These are phyloP conservation scores for Neofusicoccum sp. DNA, from an alignment of 2,329 filamentous ascomycete genomes.

Conservation along the genomic window DNA sequence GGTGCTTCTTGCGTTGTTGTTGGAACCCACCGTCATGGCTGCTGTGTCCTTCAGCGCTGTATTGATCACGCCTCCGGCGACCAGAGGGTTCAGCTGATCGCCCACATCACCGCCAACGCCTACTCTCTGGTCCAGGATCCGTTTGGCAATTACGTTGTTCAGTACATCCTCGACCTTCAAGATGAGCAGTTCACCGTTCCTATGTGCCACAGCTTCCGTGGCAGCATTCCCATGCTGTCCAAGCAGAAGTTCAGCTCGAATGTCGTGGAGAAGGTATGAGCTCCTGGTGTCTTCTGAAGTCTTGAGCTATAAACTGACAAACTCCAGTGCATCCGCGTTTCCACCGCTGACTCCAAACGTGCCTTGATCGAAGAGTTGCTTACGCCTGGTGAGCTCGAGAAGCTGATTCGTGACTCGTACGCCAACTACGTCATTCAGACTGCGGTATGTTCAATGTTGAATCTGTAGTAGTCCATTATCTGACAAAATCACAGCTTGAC, in stretches of 20 bases:
- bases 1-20: constrained; percentile 83
- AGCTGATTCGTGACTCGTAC: constrained; percentile 85
- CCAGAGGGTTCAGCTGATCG: constrained; percentile 84
- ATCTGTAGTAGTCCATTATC: neutral
- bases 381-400: constrained; percentile 72
- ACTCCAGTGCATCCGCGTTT: constrained; percentile 65
- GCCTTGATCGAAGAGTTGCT: constrained; percentile 83
- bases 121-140: constrained; percentile 89
- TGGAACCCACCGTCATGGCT: constrained; percentile 94
- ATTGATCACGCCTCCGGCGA: constrained; percentile 92
- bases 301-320: neutral
- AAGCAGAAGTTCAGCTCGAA: constrained; percentile 99
- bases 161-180: constrained; percentile 94
- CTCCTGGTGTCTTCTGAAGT: neutral
- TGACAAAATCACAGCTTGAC: constrained; percentile 55
- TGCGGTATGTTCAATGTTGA: constrained; percentile 48
- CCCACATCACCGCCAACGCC: constrained; percentile 84
- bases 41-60: constrained; percentile 95
- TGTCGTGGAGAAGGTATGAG: constrained; percentile 76
- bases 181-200: constrained; percentile 86
- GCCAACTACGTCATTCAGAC: constrained; percentile 99
- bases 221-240: constrained; percentile 69
- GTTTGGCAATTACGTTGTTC: constrained; percentile 97
- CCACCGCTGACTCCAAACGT: constrained; percentile 70
- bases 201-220: constrained; percentile 75